Evolutionary conservation across 805 yeast genomes (phyloP), one percentile per base, ranked within the genome.

Genomic region (Wickerhamiella occidentalis): DNA sequence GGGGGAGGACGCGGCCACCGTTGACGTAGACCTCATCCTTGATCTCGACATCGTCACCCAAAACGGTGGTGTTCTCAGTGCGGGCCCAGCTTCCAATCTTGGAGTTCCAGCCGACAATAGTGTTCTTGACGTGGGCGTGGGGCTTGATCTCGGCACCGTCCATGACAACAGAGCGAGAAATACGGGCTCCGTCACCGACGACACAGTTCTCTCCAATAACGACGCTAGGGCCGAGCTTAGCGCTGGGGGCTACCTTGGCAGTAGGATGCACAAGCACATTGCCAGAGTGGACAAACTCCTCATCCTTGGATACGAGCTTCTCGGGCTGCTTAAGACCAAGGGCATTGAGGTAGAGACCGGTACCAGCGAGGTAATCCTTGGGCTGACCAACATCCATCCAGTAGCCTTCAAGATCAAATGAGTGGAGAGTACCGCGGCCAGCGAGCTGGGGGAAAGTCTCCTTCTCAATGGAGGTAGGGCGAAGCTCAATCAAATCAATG

Each of bases 351-450:
- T 88, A 92, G 57, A 90, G 75, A 61, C 87, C 80, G 63, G 96
- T 85, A 70, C 99, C 99, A 53, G 95, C 80, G 58, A 92, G 73
- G 81, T 87, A 92, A 73, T 92, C 99, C 79, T 90, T 92, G 78
- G 99, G 99, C 77, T 92, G 99, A 71, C 99, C 99, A 60, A 92
- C 96, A 71, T 92, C 99, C 98, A 92, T 92, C 99, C 99, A 92
- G 85, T 80, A 92, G 58, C 98, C 97, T 76, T 92, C 96, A 65
- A 92, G 79, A 71, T 92, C 99, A 65, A 85, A 92, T 49, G 97
- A 88, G 77, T 81, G 92, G 63, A 92, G 77, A 54, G 82, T 77
- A 65, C 82, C 87, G 66, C 82, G 73, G 71, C 85, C 94, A 58
- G 94, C 96, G 62, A 92, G 78, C 63, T 75, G 72, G 63, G 99